phyloP scores from a whole-genome alignment of 2,329 filamentous ascomycete genomes.

The Gnomoniopsis sp. region DNA sequence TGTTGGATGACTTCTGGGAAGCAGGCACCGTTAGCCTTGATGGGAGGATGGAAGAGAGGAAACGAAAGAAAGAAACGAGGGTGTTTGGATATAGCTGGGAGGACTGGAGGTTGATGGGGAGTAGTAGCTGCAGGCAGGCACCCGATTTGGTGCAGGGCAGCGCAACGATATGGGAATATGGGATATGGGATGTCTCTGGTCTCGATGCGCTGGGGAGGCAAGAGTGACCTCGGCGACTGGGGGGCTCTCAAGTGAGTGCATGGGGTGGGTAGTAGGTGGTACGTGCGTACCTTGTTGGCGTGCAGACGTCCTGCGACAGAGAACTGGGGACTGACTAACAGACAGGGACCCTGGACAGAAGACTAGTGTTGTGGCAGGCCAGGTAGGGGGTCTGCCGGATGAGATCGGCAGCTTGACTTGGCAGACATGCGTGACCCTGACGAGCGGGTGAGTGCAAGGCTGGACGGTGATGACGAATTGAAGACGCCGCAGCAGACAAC shows the following conservation, averaged over 20 bases:
- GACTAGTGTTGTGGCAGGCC: conserved; percentile 1
- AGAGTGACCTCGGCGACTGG: conserved; percentile 15
- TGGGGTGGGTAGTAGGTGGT: conserved; percentile 1
- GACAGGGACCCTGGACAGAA: conserved; percentile 8
- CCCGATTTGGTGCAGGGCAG: conserved; percentile 15
- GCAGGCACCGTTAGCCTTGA: conserved; percentile 21
- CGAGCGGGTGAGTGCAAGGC: neutral
- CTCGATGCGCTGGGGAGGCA: conserved; percentile 6
- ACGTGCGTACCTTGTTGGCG: conserved; percentile 11
- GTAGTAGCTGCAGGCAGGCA: conserved; percentile 16
- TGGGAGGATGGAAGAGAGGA: neutral
- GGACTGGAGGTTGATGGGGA: conserved; percentile 10
- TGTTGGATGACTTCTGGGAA: neutral
- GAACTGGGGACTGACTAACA: conserved; percentile 1
- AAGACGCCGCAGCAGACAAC: neutral
- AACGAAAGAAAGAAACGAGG: neutral
- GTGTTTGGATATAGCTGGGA: conserved; percentile 9
- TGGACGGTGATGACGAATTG: neutral
- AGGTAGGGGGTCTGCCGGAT: conserved; percentile 10
- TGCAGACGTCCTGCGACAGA: conserved; percentile 1
- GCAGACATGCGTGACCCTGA: neutral
- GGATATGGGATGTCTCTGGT: conserved; percentile 6
- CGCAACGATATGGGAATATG: conserved; percentile 2
- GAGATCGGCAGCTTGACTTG: conserved; percentile 6
- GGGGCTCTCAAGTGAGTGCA: conserved; percentile 3